A percentile compares a stretch with the other conserved stretches of the same genome.
phyloP scores from a whole-genome alignment of 148 eudicot species.

The Mesembryanthemum crystallinum region DNA sequence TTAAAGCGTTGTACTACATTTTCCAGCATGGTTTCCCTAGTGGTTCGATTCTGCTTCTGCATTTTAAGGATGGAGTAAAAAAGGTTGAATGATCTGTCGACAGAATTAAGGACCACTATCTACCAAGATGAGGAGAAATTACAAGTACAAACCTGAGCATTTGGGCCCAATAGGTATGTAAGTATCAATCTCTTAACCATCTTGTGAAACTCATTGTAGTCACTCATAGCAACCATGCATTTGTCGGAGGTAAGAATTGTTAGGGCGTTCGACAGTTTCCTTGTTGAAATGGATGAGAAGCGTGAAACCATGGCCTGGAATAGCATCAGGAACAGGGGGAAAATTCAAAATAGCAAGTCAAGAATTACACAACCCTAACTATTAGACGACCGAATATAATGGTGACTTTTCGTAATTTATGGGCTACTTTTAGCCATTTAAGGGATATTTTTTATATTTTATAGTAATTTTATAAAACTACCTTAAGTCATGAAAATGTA shows the following conservation, averaged over 20 bases:
- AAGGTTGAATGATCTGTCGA: not conserved
- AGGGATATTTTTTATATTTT: no score
- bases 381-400: no score
- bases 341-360: not conserved
- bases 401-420: not conserved
- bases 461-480: no score
- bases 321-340: not conserved
- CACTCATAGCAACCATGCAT: conserved; percentile 83
- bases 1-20: conserved; percentile 35
- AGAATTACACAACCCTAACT: not conserved
- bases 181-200: conserved; percentile 53
- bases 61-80: conserved; percentile 5
- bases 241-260: conserved; percentile 69
- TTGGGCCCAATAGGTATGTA: conserved; percentile 59
- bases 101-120: not conserved
- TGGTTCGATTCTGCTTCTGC: conserved; percentile 53
- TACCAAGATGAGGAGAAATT: not conserved
- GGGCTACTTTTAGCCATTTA: no score
- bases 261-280: conserved; percentile 73
- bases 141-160: conserved; percentile 64
- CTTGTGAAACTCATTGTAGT: conserved; percentile 81
- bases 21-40: conserved; percentile 60
- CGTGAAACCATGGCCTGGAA: conserved; percentile 83
- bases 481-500: no score
- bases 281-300: conserved; percentile 62